Evolutionary conservation across 345 rosid genomes (phyloP), one percentile per base, ranked within the genome.

Genomic region (Odontarrhena argentea): DNA sequence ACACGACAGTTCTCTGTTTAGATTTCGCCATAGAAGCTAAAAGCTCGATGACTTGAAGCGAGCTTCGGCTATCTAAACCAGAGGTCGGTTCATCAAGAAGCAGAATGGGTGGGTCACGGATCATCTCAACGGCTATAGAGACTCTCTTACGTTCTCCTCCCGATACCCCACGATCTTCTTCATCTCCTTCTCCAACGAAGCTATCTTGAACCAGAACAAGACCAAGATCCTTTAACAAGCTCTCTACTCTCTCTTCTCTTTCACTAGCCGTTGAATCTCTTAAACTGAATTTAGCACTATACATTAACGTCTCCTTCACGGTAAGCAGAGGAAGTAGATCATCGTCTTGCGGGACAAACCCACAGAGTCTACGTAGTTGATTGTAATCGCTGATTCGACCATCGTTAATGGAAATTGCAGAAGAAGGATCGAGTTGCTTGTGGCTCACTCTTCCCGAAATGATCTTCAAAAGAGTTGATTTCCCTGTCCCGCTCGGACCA

Each of bases 31-130:
- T 84, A 0, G 87, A 79, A 65, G 91, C 86, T 2, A 93, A 83
- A 63, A 87, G 80, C 75, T 93, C 91, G 4, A 90, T 85, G 40
- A 93, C 98, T 57, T 87, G 94, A 28, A 82, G 87, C 18, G 96
- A 94, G 28, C 88, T 86, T 48, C 83, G 78, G 69, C 96, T 87
- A 66, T 87, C 98, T 8, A 92, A 77, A 47, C 98, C 98, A 2
- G 96, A 90, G 13, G 98, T 93, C 14, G 97, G 96, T 69, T 93
- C 98, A 47, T 93, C 97, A 9, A 93, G 81, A 47, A 93, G 81
- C 54, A 93, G 70, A 63, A 93, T 76, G 0, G 87, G 77, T 2
- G 98, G 96, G 55, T 87, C 88, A 12, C 87, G 89, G 44, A 92
- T 92, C 79, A 89, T 78, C 50, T 93, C 98, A 12, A 88, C 84